Evolutionary conservation across 2,329 filamentous ascomycete genomes (phyloP).

Genomic region (Sphaceloma murrayae): DNA sequence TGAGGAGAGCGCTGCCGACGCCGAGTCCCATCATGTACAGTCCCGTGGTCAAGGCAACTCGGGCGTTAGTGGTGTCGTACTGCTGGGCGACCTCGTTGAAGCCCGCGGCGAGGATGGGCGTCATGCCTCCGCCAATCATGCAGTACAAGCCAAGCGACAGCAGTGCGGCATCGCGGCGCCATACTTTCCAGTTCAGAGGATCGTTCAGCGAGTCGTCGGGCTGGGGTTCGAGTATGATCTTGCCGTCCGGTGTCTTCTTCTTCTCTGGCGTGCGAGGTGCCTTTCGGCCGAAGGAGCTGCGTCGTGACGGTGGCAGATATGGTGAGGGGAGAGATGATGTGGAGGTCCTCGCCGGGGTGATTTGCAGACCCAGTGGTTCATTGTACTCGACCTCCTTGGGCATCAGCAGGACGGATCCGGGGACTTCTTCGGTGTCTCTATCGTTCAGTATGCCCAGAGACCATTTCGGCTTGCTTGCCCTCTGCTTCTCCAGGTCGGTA

Average conservation of each 20-base stretch:
- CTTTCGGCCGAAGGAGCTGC: not conserved
- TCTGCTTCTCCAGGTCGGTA: not conserved
- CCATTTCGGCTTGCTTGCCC: conserved; percentile 33
- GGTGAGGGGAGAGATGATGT: conserved; percentile 21
- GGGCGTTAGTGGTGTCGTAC: conserved; percentile 56
- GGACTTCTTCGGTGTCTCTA: conserved; percentile 71
- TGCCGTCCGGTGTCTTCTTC: conserved; percentile 72
- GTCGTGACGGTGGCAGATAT: conserved; percentile 17
- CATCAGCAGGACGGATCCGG: conserved; percentile 56
- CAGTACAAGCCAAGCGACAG: conserved; percentile 83
- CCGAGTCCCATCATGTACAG: conserved; percentile 92
- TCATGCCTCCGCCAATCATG: conserved; percentile 88
- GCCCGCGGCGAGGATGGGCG: conserved; percentile 77
- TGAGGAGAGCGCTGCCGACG: conserved; percentile 71
- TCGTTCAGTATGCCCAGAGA: conserved; percentile 81
- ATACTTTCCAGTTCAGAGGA: conserved; percentile 80
- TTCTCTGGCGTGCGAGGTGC: conserved; percentile 32
- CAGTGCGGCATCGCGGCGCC: conserved; percentile 70
- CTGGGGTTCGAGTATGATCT: conserved; percentile 81
- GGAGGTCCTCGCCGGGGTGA: conserved; percentile 49
- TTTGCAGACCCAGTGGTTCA: conserved; percentile 51
- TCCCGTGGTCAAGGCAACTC: conserved; percentile 78
- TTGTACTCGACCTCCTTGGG: conserved; percentile 48
- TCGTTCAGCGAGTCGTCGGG: conserved; percentile 86
- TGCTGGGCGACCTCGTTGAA: conserved; percentile 68